Evolutionary conservation across 2,329 filamentous ascomycete genomes (phyloP), one percentile per base, ranked within the genome.

Genomic region (Scleromitrula shiraiana): DNA sequence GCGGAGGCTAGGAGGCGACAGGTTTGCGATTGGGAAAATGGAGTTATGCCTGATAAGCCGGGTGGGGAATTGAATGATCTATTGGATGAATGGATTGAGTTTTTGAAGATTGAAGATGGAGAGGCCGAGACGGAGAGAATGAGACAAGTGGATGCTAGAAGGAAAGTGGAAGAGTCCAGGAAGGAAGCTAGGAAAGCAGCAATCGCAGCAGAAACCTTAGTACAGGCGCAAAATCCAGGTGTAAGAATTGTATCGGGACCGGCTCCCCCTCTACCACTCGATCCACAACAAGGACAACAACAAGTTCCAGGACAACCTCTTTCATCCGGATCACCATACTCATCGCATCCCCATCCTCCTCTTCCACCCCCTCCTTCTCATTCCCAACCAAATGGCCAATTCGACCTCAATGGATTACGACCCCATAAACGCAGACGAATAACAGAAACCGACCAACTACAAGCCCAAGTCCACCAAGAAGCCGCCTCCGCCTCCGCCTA

Each of bases 31-130:
- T 64, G 60, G 60, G 60, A 64, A 40, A 56, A 55, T 54, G 60
- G 59, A n/a, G 46, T 60, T 4, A 59, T 61, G 44, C 51, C 59
- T 5, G 50, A 56, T 20, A 64, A 63, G 44, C 60, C 61, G 19
- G 59, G 52, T 7, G 60, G 60, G 15, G 60, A 63, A 36, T 26
- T 64, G 29, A 62, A 64, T 41, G 59, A 62, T 8, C 51, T 45
- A 29, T 33, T 64, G 29, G 61, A 64, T 41, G 45, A 57, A 42
- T 64, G 61, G 61, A 64, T 64, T 33, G 60, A 62, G 26, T 64
- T 63, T 32, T 45, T 64, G 22, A 61, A 56, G 46, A 50, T 56
- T n/a, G 62, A 64, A 24, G 62, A 64, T 51, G 56, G 50, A 15
- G 62, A 63, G 9, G 60, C 57, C 8, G 62, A 63, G 49, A 56